Percentiles rank a stretch among this genome's conserved stretches.
These are phyloP conservation scores for Dictyostelium capitatum DNA, from an alignment of 78 protist species.

Conservation along the genomic window DNA sequence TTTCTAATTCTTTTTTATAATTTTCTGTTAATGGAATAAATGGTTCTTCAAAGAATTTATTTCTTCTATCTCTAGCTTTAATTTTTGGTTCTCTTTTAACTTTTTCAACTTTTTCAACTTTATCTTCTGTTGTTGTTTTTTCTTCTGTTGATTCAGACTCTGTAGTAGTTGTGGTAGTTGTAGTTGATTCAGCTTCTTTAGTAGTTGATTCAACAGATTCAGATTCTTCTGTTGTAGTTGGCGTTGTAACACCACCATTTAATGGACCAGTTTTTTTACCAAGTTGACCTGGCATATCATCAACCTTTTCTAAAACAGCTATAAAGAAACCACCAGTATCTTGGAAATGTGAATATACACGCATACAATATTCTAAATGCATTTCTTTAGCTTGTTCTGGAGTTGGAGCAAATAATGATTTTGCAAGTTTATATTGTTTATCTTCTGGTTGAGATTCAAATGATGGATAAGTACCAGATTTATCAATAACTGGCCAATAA, in stretches of 20 bases:
- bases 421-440: background rate
- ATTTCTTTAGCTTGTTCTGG: conserved; percentile 59
- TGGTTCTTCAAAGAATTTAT: conserved; percentile 61
- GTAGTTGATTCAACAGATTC: no score
- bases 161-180: conserved; percentile 6
- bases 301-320: conserved; percentile 92
- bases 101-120: background rate
- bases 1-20: conserved; percentile 14
- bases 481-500: conserved; percentile 87
- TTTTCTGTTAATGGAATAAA: conserved; percentile 32
- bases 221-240: conserved; percentile 13
- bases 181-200: background rate
- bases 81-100: conserved; percentile 15
- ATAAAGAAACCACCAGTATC: conserved; percentile 99
- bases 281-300: conserved; percentile 74
- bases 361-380: conserved; percentile 83
- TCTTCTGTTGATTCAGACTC: background rate
- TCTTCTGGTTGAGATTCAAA: conserved; percentile 30
- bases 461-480: conserved; percentile 13
- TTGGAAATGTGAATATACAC: conserved; percentile 96
- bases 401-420: conserved; percentile 87
- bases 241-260: background rate
- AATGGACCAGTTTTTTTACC: conserved; percentile 23
- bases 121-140: background rate
- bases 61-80: conserved; percentile 17